phyloP scores from a whole-genome alignment of 2,329 filamentous ascomycete species.

The Fusarium sp. region DNA sequence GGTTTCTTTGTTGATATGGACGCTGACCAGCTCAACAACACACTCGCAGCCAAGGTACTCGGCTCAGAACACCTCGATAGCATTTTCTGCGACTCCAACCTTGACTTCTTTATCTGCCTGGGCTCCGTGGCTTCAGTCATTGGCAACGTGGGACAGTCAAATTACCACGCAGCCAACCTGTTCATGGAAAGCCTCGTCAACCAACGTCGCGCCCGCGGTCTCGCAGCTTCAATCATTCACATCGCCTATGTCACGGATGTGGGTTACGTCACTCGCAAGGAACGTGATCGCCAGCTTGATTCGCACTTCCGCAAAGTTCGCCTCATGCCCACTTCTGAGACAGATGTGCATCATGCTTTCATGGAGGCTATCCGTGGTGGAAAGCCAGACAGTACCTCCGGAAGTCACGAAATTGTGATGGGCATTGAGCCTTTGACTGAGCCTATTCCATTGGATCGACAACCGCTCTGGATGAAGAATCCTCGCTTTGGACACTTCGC shows the following conservation, averaged over 20 bases:
- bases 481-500: neutral
- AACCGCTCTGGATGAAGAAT: slow-evolving; percentile 3
- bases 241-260: slow-evolving; percentile 44
- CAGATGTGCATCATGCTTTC: slow-evolving; percentile 46
- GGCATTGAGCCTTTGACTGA: slow-evolving; percentile 1
- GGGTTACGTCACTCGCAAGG: slow-evolving; percentile 11
- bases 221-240: slow-evolving; percentile 56
- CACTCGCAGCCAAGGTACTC: slow-evolving; percentile 54
- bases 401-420: neutral
- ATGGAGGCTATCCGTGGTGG: neutral
- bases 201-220: slow-evolving; percentile 47
- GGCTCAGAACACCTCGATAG: slow-evolving; percentile 52
- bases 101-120: slow-evolving; percentile 59
- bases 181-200: slow-evolving; percentile 53
- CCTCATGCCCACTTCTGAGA: neutral
- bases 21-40: slow-evolving; percentile 46
- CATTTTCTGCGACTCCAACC: slow-evolving; percentile 45
- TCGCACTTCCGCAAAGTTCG: slow-evolving; percentile 11
- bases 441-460: neutral
- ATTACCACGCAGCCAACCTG: slow-evolving; percentile 55
- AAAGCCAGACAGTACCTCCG: neutral
- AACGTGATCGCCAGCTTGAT: slow-evolving; percentile 41
- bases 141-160: slow-evolving; percentile 55
- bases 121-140: slow-evolving; percentile 53
- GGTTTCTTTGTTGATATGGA: slow-evolving; percentile 49